Percentiles rank a stretch among this genome's conserved stretches.
These are phyloP conservation scores for Aspergillus cejpii DNA, from an alignment of 2,329 filamentous ascomycete genomes.

Conservation along the genomic window DNA sequence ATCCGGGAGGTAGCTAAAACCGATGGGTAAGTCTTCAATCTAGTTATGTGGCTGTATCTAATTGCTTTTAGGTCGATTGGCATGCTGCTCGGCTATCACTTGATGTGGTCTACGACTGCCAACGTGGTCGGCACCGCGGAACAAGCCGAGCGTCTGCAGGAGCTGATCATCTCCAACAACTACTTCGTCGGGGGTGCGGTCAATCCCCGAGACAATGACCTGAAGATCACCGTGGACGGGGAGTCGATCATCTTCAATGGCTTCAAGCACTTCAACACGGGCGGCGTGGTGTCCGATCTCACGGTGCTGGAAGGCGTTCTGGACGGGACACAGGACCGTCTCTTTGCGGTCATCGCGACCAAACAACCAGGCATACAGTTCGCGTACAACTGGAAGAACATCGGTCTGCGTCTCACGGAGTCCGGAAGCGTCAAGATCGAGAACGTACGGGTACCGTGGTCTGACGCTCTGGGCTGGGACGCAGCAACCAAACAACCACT, in stretches of 20 bases:
- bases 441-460: constrained; percentile 53
- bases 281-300: constrained; percentile 59
- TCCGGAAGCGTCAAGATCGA: constrained; percentile 57
- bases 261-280: constrained; percentile 61
- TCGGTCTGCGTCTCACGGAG: constrained; percentile 58
- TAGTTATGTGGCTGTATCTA: not conserved
- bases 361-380: constrained; percentile 51
- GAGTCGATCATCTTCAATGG: constrained; percentile 55
- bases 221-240: constrained; percentile 51
- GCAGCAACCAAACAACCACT: constrained; percentile 46
- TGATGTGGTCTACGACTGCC: constrained; percentile 58
- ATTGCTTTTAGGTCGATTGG: constrained; percentile 47
- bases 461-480: constrained; percentile 58
- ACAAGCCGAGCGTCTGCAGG: constrained; percentile 52
- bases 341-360: constrained; percentile 57
- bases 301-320: constrained; percentile 59
- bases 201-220: constrained; percentile 58
- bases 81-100: constrained; percentile 60
- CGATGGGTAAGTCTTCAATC: constrained; percentile 48
- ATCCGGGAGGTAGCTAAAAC: constrained; percentile 59
- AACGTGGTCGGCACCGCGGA: constrained; percentile 55
- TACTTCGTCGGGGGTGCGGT: constrained; percentile 62
- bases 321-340: constrained; percentile 53
- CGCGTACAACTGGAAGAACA: constrained; percentile 57
- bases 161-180: constrained; percentile 56